Base-by-base conservation (phyloP, 106 monocot species). In the Allium sativum region DNA sequence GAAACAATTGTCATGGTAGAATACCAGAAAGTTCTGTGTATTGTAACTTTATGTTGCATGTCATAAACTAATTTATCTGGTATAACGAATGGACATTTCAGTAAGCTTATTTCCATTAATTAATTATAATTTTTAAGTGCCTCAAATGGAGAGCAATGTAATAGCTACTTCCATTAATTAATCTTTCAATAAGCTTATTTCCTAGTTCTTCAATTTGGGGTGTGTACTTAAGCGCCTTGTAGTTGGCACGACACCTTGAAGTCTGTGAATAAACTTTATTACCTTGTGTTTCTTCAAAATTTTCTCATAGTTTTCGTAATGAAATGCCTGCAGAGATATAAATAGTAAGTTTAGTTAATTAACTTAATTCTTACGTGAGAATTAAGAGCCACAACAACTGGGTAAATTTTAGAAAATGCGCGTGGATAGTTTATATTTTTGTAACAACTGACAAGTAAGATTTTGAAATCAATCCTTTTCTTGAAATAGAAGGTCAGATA, bases 111-210 rank as follows among this genome's bases (percentile, higher is more conserved):
- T 31, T 31, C 1, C 3, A 3, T 31, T 31, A 31, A 31, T 5
- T 31, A 31, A 31, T 31, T 31, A 5, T 31, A 31, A 31, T 31
- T 31, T 31, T 2, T 10, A 42, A 52, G 18, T 71, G 82, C 89
- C 93, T 79, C 44, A 93, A 55, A 71, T 93, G 93, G 21, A 93
- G 89, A 19, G 89, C 93, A 42, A 93, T 80, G 50, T 84, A 92
- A 21, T 72, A 69, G 21, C 74, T 62, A 47, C 40, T 58, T 10
- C 65, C 53, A 40, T 66, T 70, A 44, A 77, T 77, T 55, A 93
- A 55, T 52, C 85, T 68, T 21, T 80, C 64, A 19, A 82, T 72
- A 7, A 93, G 67, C 15, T 41, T 82, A 53, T 64, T 65, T 45
- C 79, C 93, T 7, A 88, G 52, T 22, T 72, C 68, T 64, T 87